Percentiles rank a stretch among this genome's conserved stretches.
phyloP scores from a whole-genome alignment of 306 rosid genomes.

The Inga laurina region DNA sequence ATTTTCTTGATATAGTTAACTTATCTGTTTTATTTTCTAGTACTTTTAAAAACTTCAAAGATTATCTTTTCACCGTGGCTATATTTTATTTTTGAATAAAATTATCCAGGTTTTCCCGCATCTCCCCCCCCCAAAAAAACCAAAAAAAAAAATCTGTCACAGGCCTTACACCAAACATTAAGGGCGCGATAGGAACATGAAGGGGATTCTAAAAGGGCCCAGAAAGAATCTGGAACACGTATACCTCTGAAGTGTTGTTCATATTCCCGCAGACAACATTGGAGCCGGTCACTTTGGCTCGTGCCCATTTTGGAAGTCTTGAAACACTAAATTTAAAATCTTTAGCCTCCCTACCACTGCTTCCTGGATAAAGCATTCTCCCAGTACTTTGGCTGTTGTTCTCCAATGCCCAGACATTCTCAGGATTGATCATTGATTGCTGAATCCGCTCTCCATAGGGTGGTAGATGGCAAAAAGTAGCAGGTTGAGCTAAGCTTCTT shows the following conservation, averaged over 20 bases:
- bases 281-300: conserved; percentile 48
- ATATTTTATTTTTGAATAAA: background rate
- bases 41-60: background rate
- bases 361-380: conserved; percentile 33
- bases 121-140: too few relatives aligned
- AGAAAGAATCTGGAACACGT: conserved; percentile 17
- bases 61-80: background rate
- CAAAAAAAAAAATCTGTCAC: too few relatives aligned
- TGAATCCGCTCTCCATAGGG: conserved; percentile 40
- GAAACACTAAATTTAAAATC: conserved; percentile 72
- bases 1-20: background rate
- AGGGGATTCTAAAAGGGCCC: conserved; percentile 27
- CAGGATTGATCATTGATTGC: conserved; percentile 32
- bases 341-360: conserved; percentile 40
- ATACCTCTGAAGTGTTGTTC: conserved; percentile 53
- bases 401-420: conserved; percentile 25
- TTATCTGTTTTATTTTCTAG: background rate
- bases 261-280: conserved; percentile 33
- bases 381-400: conserved; percentile 31
- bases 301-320: conserved; percentile 85
- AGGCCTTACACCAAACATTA: background rate
- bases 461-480: conserved; percentile 33
- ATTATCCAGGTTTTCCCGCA: background rate
- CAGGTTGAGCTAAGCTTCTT: conserved; percentile 43
- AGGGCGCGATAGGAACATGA: background rate